Evolutionary conservation across 2,329 filamentous ascomycete genomes (phyloP).

Genomic region (Zalaria obscura): DNA sequence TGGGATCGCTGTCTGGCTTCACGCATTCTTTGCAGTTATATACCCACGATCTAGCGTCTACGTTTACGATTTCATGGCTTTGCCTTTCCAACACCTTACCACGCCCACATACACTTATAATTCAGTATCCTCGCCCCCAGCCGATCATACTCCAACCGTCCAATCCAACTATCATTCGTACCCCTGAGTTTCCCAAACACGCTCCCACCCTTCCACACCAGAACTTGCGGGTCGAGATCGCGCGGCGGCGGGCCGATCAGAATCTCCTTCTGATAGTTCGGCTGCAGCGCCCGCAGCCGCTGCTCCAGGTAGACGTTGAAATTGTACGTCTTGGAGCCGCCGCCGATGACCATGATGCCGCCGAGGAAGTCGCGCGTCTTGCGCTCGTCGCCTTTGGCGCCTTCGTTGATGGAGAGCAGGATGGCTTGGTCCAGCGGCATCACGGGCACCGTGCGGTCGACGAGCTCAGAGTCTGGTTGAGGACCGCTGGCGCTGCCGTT

Average conservation of each 20-base stretch:
- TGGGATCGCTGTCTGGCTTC: no score
- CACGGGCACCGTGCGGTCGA: slow-evolving; percentile 68
- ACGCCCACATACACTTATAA: slow-evolving; percentile 60
- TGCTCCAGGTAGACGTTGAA: slow-evolving; percentile 77
- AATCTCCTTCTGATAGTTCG: slow-evolving; percentile 51
- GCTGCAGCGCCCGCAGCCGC: slow-evolving; percentile 52
- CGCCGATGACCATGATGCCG: slow-evolving; percentile 81
- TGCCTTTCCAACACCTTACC: slow-evolving; percentile 20
- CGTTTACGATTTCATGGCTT: no score
- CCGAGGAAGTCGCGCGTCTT: slow-evolving; percentile 82
- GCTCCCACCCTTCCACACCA: slow-evolving; percentile 93
- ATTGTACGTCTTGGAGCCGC: slow-evolving; percentile 65
- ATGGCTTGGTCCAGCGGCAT: slow-evolving; percentile 82
- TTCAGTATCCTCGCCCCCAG: slow-evolving; percentile 69
- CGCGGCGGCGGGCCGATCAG: slow-evolving; percentile 59
- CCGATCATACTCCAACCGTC: slow-evolving; percentile 73
- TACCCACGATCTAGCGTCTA: no score
- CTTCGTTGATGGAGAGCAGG: slow-evolving; percentile 75
- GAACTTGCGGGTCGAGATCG: slow-evolving; percentile 94
- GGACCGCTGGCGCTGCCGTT: slow-evolving; percentile 30
- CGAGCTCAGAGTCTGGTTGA: slow-evolving; percentile 44
- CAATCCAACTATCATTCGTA: slow-evolving; percentile 94
- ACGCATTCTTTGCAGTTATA: no score
- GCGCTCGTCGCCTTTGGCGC: slow-evolving; percentile 77
- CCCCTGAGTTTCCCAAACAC: slow-evolving; percentile 79